Percentiles rank a stretch among this genome's conserved stretches.
phyloP scores from a whole-genome alignment of 2,329 filamentous ascomycete genomes.

The Trichoderma harzianum region DNA sequence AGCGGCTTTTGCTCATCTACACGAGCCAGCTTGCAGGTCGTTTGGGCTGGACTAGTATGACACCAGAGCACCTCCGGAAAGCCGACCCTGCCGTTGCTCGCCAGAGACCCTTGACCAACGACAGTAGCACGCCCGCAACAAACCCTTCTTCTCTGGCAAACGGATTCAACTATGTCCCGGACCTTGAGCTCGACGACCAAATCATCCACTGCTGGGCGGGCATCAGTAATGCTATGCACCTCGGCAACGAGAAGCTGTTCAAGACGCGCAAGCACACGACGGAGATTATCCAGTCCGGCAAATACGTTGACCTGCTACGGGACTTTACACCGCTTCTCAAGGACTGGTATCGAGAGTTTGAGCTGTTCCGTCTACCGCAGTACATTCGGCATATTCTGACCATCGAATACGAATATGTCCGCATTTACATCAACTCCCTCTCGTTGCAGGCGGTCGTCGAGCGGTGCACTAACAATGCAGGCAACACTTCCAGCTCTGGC shows the following conservation, averaged over 20 bases:
- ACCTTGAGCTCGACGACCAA: slow-evolving; percentile 64
- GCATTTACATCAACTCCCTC: slow-evolving; percentile 91
- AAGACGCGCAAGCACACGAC: slow-evolving; percentile 83
- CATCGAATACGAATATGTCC: slow-evolving; percentile 94
- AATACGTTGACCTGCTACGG: slow-evolving; percentile 76
- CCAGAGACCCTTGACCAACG: slow-evolving; percentile 47
- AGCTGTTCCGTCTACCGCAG: slow-evolving; percentile 66
- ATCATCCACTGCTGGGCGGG: slow-evolving; percentile 88
- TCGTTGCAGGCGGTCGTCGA: slow-evolving; percentile 94
- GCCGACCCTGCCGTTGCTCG: slow-evolving; percentile 55
- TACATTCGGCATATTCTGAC: slow-evolving; percentile 73
- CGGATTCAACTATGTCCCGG: slow-evolving; percentile 63
- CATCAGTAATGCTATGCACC: slow-evolving; percentile 88
- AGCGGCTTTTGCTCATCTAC: slow-evolving; percentile 84
- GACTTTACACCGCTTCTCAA: slow-evolving; percentile 75
- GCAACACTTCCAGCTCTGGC: slow-evolving; percentile 40
- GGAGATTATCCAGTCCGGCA: slow-evolving; percentile 80
- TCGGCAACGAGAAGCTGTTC: slow-evolving; percentile 86
- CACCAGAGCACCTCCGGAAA: slow-evolving; percentile 64
- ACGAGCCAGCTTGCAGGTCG: slow-evolving; percentile 90
- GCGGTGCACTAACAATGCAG: slow-evolving; percentile 75
- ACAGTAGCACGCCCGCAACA: slow-evolving; percentile 59
- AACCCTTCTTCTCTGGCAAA: slow-evolving; percentile 54
- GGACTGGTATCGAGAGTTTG: slow-evolving; percentile 79
- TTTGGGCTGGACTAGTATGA: slow-evolving; percentile 90